These are phyloP conservation scores for Podospora sp. DNA, from an alignment of 495 filamentous ascomycete genomes.

Conservation along the genomic window DNA sequence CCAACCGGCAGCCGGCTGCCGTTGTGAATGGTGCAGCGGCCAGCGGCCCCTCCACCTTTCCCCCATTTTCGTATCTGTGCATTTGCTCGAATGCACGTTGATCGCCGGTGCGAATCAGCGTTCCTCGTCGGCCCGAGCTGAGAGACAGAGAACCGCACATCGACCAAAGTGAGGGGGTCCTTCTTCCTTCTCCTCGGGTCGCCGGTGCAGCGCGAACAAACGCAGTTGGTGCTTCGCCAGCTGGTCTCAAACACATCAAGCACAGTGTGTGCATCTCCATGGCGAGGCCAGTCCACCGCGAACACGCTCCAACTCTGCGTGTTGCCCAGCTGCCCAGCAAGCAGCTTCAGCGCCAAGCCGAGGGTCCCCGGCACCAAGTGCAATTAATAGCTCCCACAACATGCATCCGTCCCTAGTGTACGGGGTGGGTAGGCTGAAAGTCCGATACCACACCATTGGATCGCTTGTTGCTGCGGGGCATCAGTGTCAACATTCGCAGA, in stretches of 20 bases:
- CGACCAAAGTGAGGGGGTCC: neutral
- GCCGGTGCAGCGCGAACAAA: neutral
- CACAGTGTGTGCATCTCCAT: neutral
- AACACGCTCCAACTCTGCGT: neutral
- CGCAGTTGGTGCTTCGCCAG: neutral
- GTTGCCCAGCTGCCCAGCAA: neutral
- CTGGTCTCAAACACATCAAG: neutral
- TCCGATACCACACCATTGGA: neutral
- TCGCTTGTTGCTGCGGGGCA: neutral
- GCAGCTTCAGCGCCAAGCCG: neutral
- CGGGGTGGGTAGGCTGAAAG: neutral
- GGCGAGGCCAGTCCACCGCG: neutral
- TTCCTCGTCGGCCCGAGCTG: slow-evolving; percentile 3
- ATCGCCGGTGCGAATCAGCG: neutral
- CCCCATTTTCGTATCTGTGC: neutral
- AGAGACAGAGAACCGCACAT: slow-evolving; percentile 1
- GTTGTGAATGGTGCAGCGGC: neutral
- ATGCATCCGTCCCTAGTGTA: neutral
- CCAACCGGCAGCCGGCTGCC: neutral
- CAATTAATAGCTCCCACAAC: neutral
- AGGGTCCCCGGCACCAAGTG: neutral
- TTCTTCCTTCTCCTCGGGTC: neutral
- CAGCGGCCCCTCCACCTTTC: neutral
- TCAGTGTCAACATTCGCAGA: neutral
- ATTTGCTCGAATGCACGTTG: neutral